A percentile compares a stretch with the other conserved stretches of the same genome.
phyloP scores from a whole-genome alignment of 306 rosid genomes.

The Pterocarpus santalinus region DNA sequence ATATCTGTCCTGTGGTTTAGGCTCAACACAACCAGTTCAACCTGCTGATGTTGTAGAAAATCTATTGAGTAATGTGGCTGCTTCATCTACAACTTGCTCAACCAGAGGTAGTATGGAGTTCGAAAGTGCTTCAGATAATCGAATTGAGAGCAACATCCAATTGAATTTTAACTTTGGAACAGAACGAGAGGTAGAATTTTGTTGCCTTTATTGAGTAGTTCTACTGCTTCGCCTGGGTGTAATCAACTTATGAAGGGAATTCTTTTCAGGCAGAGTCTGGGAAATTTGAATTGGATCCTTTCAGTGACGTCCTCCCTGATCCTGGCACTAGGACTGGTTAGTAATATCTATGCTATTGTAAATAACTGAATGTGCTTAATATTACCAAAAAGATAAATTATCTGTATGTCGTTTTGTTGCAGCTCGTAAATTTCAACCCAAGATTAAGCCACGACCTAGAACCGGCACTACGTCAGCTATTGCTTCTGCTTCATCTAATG shows the following conservation, averaged over 20 bases:
- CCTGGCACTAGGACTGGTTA: constrained; percentile 56
- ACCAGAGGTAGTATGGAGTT: constrained; percentile 37
- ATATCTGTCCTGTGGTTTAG: constrained; percentile 36
- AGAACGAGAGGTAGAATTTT: constrained; percentile 50
- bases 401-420: constrained; percentile 34
- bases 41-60: constrained; percentile 46
- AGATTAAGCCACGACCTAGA: constrained; percentile 65
- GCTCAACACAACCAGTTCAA: constrained; percentile 23
- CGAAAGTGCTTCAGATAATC: constrained; percentile 42
- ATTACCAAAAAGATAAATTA: constrained; percentile 35
- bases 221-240: constrained; percentile 33
- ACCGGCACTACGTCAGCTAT: constrained; percentile 37
- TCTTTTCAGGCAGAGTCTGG: constrained; percentile 53
- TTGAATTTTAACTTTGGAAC: constrained; percentile 44
- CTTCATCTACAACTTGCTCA: constrained; percentile 31
- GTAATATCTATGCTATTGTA: constrained; percentile 36
- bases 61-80: constrained; percentile 43
- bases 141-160: constrained; percentile 41
- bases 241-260: constrained; percentile 20
- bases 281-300: constrained; percentile 61
- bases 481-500: constrained; percentile 49
- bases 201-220: constrained; percentile 1
- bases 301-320: constrained; percentile 54
- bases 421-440: constrained; percentile 70
- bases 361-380: not conserved